Evolutionary conservation across 1,284 basidiomycete species (phyloP), one percentile per base, ranked within the genome.

Genomic region (Ganoderma lingzhi): DNA sequence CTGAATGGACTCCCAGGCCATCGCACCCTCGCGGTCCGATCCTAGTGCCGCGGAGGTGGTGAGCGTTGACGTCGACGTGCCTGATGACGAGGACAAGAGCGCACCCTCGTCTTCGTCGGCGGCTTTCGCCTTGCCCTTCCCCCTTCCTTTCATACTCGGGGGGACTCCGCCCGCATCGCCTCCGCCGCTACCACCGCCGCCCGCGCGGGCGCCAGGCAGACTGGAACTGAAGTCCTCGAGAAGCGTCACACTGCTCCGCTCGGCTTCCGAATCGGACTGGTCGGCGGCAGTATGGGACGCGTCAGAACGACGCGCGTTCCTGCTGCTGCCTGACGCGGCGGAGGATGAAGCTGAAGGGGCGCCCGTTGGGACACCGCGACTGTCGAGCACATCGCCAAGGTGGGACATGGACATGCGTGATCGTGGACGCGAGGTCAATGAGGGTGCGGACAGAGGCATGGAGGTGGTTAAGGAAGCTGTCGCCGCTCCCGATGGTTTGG

Each of bases 141-240:
- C n/a, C 55, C 30, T 23, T 28, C 45, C 68, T 62, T 69, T 68
- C 62, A 73, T 73, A 71, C 44, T n/a, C n/a, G 44, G 59, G 28
- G 42, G 37, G 23, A 30, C 30, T 6, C 45, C 35, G 30, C 37
- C 35, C n/a, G 64, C 66, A 69, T 55, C 60, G 70, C 72, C 62
- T 58, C 63, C n/a, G 30, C 15, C 64, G 39, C 62, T 66, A 44
- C 41, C 17, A 42, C 62, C 68, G 51, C 41, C 17, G 42, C 23
- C 9, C 28, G 37, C 66, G 42, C 42, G 32, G 17, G 32, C n/a
- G 42, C 56, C 56, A n/a, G 65, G 63, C 19, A 41, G 56, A 59
- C 39, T 30, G 17, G 37, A 59, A 17, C 8, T 39, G 53, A 61
- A 56, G 35, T 37, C 56, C 32, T 30, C 35, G 55, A 62, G 69